Percentiles rank a stretch among this genome's conserved stretches.
Conservation (phyloP, 768 basidiomycete species). For the Tylopilus felleus region DNA sequence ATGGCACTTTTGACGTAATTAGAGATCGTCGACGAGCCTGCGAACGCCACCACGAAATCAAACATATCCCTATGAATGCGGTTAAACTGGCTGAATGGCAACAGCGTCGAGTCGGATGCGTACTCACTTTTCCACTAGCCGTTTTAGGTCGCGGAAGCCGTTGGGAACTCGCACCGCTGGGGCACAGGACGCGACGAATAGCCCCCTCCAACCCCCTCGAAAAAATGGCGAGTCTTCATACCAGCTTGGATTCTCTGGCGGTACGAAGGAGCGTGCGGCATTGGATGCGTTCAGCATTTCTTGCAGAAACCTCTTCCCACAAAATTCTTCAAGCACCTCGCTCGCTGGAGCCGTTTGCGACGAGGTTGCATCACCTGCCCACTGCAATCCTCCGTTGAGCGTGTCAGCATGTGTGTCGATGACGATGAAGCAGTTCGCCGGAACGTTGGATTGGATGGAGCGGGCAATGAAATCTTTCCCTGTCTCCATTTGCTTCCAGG, state of each 20-base stretch:
- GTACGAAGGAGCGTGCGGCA: no score
- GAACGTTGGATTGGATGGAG: neutral
- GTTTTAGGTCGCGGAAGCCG: neutral
- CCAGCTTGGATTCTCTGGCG: no score
- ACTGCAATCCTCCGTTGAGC: neutral
- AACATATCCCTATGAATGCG: neutral
- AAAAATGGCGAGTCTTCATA: no score
- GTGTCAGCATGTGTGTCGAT: neutral
- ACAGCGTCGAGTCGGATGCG: neutral
- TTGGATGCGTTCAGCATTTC: no score
- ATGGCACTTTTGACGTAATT: neutral
- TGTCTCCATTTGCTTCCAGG: no score
- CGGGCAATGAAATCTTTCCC: neutral
- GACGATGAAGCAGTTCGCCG: neutral
- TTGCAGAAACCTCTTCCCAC: no score
- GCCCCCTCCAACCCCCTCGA: neutral
- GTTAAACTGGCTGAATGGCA: no score
- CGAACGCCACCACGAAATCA: neutral
- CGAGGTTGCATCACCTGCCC: no score
- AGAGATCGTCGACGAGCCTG: neutral
- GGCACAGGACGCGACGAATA: neutral
- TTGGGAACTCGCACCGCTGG: neutral
- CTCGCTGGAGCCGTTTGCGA: no score
- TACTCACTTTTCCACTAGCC: neutral
- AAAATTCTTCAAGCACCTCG: no score